A percentile compares a stretch with the other conserved stretches of the same genome.
These are phyloP conservation scores for Moesziomyces sp. DNA, from an alignment of 1,284 basidiomycete genomes.

Conservation along the genomic window DNA sequence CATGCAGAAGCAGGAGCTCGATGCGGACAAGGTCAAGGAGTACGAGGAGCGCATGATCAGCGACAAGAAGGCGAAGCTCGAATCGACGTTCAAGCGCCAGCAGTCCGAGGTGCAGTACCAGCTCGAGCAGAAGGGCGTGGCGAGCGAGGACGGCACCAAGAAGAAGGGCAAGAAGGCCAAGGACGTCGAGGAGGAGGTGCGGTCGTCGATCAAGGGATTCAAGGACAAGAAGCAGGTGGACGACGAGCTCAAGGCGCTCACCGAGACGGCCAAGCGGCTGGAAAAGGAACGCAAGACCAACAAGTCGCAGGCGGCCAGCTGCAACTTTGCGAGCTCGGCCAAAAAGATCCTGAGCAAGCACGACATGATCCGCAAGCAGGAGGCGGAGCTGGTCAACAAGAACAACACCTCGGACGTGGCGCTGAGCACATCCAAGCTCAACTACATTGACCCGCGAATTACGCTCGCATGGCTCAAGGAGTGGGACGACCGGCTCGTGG, in stretches of 20 bases:
- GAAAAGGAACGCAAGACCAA: slow-evolving; percentile 83
- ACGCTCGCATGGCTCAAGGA: slow-evolving; percentile 67
- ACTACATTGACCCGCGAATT: slow-evolving; percentile 67
- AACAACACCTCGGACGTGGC: slow-evolving; percentile 65
- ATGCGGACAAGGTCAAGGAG: slow-evolving; percentile 85
- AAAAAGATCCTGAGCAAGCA: slow-evolving; percentile 73
- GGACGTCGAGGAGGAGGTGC: slow-evolving; percentile 49
- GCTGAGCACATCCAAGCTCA: slow-evolving; percentile 66
- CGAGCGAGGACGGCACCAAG: slow-evolving; percentile 27
- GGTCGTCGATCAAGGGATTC: slow-evolving; percentile 47
- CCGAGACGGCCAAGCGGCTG: slow-evolving; percentile 80
- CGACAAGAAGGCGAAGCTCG: slow-evolving; percentile 77
- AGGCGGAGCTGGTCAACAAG: slow-evolving; percentile 63
- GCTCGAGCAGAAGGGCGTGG: slow-evolving; percentile 46
- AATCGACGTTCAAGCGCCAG: slow-evolving; percentile 74
- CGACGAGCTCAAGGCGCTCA: slow-evolving; percentile 76
- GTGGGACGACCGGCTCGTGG: slow-evolving; percentile 60
- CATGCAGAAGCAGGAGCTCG: slow-evolving; percentile 88
- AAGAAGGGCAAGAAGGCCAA: slow-evolving; percentile 57
- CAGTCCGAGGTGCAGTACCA: slow-evolving; percentile 62
- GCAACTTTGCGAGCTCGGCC: slow-evolving; percentile 71
- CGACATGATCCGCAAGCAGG: slow-evolving; percentile 63
- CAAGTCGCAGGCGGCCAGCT: slow-evolving; percentile 73
- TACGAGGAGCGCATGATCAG: slow-evolving; percentile 78
- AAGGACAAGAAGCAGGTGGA: slow-evolving; percentile 64